Evolutionary conservation across 2,329 filamentous ascomycete genomes (phyloP).

Genomic region (Aspergillus sp.): DNA sequence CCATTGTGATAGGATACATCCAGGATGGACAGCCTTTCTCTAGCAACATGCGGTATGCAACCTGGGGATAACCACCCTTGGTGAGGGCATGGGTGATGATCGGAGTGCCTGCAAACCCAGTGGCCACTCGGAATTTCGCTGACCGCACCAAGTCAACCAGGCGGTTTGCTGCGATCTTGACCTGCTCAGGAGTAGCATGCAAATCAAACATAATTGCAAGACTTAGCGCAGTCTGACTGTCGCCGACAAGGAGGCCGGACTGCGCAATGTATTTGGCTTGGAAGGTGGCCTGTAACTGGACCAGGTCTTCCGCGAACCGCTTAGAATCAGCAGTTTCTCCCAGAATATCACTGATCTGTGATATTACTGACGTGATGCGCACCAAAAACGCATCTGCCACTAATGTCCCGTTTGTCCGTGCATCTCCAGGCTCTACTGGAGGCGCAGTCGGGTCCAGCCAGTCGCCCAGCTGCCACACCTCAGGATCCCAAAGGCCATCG

Average conservation of each 20-base stretch:
- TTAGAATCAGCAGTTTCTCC: constrained; percentile 19
- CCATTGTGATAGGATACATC: constrained; percentile 44
- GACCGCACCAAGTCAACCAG: constrained; percentile 23
- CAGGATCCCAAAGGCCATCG: constrained; percentile 36
- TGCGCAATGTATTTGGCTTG: constrained; percentile 31
- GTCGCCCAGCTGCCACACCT: constrained; percentile 39
- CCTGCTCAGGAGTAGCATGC: constrained; percentile 12
- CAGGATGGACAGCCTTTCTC: constrained; percentile 36
- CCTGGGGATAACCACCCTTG: constrained; percentile 18
- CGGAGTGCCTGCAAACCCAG: constrained; percentile 37
- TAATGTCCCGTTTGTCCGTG: constrained; percentile 33
- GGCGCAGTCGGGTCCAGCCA: constrained; percentile 45
- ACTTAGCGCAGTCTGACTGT: constrained; percentile 34
- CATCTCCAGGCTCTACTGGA: constrained; percentile 32
- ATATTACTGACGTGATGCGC: constrained; percentile 32
- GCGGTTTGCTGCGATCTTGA: background rate
- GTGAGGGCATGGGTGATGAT: constrained; percentile 30
- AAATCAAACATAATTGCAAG: constrained; percentile 28
- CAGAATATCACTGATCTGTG: constrained; percentile 28
- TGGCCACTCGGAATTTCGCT: constrained; percentile 32
- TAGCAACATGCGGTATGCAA: constrained; percentile 44
- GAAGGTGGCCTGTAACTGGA: constrained; percentile 25
- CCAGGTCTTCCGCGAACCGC: constrained; percentile 22
- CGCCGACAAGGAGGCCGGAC: constrained; percentile 26
- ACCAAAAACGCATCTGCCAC: constrained; percentile 44